Evolutionary conservation across 257 asterid genomes (phyloP), one percentile per base, ranked within the genome.

Genomic region (Echium plantagineum): DNA sequence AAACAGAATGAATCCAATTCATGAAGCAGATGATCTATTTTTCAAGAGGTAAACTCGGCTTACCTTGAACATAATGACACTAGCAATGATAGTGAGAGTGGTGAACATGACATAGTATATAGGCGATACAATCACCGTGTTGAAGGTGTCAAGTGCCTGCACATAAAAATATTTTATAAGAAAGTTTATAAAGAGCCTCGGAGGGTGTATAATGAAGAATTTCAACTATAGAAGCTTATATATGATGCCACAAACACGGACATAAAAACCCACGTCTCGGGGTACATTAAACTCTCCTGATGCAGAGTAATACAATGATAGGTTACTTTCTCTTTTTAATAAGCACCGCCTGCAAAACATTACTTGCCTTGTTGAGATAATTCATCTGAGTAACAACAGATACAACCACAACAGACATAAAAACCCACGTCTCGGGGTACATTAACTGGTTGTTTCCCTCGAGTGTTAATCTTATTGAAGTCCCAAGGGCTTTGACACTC

Each of bases 121-220:
- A 16, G 97, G 95, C 56, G 97, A 89, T 67, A 89, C 97, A 73
- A 89, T 60, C 9, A 94, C 95, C 58, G 97, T 89, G 77, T 89
- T 89, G 94, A 89, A 89, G 53, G 95, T 89, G 75, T 86, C 97
- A 55, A 89, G 95, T 59, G 97, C 95, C 97, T 89, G 86, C 58
- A 78, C 62, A 60, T 71, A 17, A n/a, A n/a, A n/a, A n/a, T n/a
- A n/a, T n/a, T n/a, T 7, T 35, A 35, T 35, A 35, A 35, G 46
- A 35, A 4, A 35, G 12, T 35, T 35, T 35, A 35, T 35, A 35
- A 35, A 35, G 46, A 35, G 46, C 12, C 9, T 35, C 46, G 9
- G 46, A 7, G 46, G 46, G 46, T 35, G 46, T 35, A 35, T 35
- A 7, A 35, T 7, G 46, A 8, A 35, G 10, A 35, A 35, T 35